Evolutionary conservation across 352 stramenopile genomes (phyloP).

Genomic region (Plasmopara muralis): DNA sequence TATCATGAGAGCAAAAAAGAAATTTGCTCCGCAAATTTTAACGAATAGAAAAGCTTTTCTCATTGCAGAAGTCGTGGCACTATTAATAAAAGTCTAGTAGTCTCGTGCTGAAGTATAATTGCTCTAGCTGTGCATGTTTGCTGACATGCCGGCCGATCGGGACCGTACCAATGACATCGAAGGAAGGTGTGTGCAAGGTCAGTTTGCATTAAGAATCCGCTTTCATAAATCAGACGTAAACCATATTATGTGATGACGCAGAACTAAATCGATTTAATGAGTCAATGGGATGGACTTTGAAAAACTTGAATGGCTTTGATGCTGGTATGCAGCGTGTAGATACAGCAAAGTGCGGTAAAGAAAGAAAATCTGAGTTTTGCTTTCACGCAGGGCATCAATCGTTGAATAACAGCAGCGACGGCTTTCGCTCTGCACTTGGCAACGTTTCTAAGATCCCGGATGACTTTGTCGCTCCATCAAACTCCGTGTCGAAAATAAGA

Average conservation of each 20-base stretch:
- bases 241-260: slow-evolving; percentile 2
- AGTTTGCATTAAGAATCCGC: neutral
- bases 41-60: too few species aligned
- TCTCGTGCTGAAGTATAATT: too few species aligned
- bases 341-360: neutral
- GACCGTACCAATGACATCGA: slow-evolving; percentile 4
- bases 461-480: slow-evolving; percentile 37
- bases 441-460: slow-evolving; percentile 24
- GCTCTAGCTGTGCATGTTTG: neutral
- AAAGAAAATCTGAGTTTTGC: neutral
- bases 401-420: slow-evolving; percentile 15
- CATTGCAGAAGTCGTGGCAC: too few species aligned
- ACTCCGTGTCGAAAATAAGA: neutral
- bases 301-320: slow-evolving; percentile 13
- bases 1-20: too few species aligned
- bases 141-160: neutral
- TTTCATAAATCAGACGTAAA: neutral
- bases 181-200: slow-evolving; percentile 20
- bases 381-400: slow-evolving; percentile 2
- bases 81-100: too few species aligned
- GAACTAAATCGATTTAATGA: slow-evolving; percentile 55
- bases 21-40: too few species aligned
- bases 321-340: slow-evolving; percentile 11
- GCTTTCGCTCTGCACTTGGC: slow-evolving; percentile 33
- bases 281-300: slow-evolving; percentile 57